Evolutionary conservation across 352 stramenopile species (phyloP).

Genomic region (Thalassiosira hispida): DNA sequence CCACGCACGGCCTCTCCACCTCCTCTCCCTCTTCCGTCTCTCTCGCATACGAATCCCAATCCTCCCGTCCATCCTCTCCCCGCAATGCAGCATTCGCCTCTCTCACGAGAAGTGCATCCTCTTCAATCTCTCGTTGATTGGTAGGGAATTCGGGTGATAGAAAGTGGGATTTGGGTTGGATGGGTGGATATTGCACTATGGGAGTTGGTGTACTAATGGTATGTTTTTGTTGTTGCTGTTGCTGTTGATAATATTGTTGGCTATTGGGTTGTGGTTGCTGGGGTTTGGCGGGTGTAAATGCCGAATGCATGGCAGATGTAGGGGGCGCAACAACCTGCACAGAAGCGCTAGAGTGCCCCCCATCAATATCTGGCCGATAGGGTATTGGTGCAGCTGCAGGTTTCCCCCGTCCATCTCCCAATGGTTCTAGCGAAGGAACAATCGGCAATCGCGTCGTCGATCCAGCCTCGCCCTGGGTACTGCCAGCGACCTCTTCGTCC

Average conservation of each 20-base stretch:
- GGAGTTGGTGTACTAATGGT: slow-evolving; percentile 10
- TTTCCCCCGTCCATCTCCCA: background rate
- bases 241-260: slow-evolving; percentile 8
- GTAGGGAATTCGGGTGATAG: slow-evolving; percentile 2
- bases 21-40: slow-evolving; percentile 32
- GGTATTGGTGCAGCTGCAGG: background rate
- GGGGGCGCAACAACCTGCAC: background rate
- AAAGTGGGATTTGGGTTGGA: background rate
- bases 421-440: slow-evolving; percentile 1
- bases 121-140: slow-evolving; percentile 7
- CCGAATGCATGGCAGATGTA: background rate
- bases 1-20: slow-evolving; percentile 67
- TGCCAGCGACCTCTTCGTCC: slow-evolving; percentile 11
- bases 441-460: background rate
- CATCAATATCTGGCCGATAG: background rate
- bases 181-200: slow-evolving; percentile 13
- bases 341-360: background rate
- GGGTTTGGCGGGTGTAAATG: background rate
- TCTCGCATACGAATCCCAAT: slow-evolving; percentile 30
- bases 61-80: slow-evolving; percentile 19
- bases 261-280: background rate
- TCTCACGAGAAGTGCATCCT: slow-evolving; percentile 51
- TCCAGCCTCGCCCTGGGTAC: background rate
- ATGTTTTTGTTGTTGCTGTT: slow-evolving; percentile 29
- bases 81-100: slow-evolving; percentile 41